These are phyloP conservation scores for Magnusiomyces sp. DNA, from an alignment of 1,139 yeast genomes.

Conservation along the genomic window DNA sequence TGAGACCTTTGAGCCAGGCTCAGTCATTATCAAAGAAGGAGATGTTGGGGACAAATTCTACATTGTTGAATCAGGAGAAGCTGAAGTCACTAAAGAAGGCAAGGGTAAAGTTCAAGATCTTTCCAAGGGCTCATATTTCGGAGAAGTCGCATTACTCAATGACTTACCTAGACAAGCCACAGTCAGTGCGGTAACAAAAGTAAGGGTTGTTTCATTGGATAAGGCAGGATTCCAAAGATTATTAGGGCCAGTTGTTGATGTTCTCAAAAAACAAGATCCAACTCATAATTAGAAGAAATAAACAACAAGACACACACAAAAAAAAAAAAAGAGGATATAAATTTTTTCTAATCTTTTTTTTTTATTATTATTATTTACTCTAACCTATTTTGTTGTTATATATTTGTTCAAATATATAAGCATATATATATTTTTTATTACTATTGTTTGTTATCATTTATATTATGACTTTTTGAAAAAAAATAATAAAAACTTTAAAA, in stretches of 20 bases:
- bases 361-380: too few species aligned
- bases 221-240: conserved; percentile 90
- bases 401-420: too few species aligned
- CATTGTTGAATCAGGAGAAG: conserved; percentile 80
- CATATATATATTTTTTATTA: too few species aligned
- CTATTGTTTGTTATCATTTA: too few species aligned
- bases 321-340: too few species aligned
- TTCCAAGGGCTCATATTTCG: conserved; percentile 85
- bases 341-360: too few species aligned
- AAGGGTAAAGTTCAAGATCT: conserved; percentile 56
- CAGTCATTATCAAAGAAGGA: conserved; percentile 75
- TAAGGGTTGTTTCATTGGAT: conserved; percentile 84
- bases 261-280: conserved; percentile 75
- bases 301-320: too few species aligned
- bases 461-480: too few species aligned
- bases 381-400: too few species aligned
- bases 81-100: conserved; percentile 55
- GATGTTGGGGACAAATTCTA: conserved; percentile 88
- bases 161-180: conserved; percentile 95
- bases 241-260: conserved; percentile 85
- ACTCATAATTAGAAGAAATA: conserved; percentile 38
- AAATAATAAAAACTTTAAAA: too few species aligned
- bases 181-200: conserved; percentile 64
- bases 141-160: conserved; percentile 87
- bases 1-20: conserved; percentile 62